These are phyloP conservation scores for Globisporangium sylvaticum DNA, from an alignment of 352 stramenopile species.

Conservation along the genomic window DNA sequence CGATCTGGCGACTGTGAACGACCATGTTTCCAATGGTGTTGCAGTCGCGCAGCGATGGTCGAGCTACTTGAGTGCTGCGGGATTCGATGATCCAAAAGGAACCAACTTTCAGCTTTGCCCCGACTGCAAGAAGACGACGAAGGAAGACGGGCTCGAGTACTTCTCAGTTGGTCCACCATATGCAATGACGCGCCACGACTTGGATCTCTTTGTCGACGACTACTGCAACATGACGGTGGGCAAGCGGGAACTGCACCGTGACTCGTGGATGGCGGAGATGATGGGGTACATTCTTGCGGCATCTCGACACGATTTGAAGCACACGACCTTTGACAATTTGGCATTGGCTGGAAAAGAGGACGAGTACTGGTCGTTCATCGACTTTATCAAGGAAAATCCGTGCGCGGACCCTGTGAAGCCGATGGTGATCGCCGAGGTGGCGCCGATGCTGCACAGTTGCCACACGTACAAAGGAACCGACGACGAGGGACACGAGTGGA, in stretches of 20 bases:
- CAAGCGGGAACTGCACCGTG: conserved; percentile 32
- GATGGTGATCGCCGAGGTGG: conserved; percentile 38
- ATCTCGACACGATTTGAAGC: conserved; percentile 62
- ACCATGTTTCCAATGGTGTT: conserved; percentile 38
- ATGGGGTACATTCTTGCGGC: conserved; percentile 57
- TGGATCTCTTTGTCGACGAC: conserved; percentile 53
- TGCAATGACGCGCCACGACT: conserved; percentile 48
- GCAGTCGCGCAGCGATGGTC: conserved; percentile 56
- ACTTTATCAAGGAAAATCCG: conserved; percentile 54
- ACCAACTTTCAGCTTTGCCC: conserved; percentile 41
- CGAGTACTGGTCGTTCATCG: conserved; percentile 60
- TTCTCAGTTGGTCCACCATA: conserved; percentile 58
- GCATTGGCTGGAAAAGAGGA: conserved; percentile 45
- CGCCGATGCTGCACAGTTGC: conserved; percentile 42
- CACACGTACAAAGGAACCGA: conserved; percentile 42
- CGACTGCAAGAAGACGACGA: conserved; percentile 41
- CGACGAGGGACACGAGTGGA: conserved; percentile 46
- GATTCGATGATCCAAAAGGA: conserved; percentile 29
- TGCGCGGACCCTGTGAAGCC: conserved; percentile 44
- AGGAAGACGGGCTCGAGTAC: conserved; percentile 41
- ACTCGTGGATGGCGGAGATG: conserved; percentile 47
- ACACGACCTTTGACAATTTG: conserved; percentile 75
- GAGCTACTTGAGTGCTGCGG: conserved; percentile 26
- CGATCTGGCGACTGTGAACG: conserved; percentile 26
- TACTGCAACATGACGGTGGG: conserved; percentile 61